Evolutionary conservation across 768 basidiomycete species (phyloP), one percentile per base, ranked within the genome.

Genomic region (Termitomyces sp.): DNA sequence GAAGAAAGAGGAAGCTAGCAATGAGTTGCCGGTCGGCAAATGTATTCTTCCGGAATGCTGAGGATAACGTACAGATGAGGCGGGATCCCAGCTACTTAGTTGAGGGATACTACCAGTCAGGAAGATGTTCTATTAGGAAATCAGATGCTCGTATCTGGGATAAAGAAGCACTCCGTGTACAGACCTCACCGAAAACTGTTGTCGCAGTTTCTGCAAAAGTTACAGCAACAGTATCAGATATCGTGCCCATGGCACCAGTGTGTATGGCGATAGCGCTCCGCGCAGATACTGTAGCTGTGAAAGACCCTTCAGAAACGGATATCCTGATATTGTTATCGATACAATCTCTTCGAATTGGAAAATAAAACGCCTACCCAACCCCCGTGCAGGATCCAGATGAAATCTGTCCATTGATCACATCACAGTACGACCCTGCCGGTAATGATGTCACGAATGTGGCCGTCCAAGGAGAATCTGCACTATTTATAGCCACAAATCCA

Each of bases 401-500:
- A 32, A 69, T 73, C 35, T 63, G 67, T 10, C 86, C 86, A 51
- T 75, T 79, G 36, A 87, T 74, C 20, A 88, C 83, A 67, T 90
- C 83, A 70, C 88, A 89, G 64, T 88, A 89, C 4, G 70, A 68
- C 0, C 85, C 87, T 26, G 70, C 78, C 0, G 86, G 78, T 9
- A 89, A 70, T 0, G 81, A 79, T 0, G 87, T 88, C 18, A 71
- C 67, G 67, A 89, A 88, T 0, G 80, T 81, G 0, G 77, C 55
- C 8, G 61, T 81, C 87, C 88, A 89, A 0, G 71, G 63, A 5
- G 74, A 73, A 59, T 86, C 82, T 4, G 70, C 79, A 60, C 88
- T 88, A 67, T 89, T 89, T 64, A 89, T 88, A 0, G 80, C 86
- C 2, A 87, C 82, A 59, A 84, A 87, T 3, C 87, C 86, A 46